Percentiles rank a stretch among this genome's conserved stretches.
Conservation (phyloP, 2,329 filamentous ascomycete species). For the Biscogniauxia sp. region DNA sequence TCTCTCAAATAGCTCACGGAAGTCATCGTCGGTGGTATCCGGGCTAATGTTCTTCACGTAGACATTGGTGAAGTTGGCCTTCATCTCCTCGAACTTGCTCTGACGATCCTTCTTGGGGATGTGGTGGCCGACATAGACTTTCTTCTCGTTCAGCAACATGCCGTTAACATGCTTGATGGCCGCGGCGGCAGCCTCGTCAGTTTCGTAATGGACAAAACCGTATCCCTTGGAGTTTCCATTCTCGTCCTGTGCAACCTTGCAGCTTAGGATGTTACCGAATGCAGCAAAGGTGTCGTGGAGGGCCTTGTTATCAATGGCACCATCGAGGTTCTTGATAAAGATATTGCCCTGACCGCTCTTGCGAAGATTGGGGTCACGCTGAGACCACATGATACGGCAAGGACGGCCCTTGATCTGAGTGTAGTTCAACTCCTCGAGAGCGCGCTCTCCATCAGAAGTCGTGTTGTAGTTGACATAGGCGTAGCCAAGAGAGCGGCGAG, state of each 20-base stretch:
- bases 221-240: constrained; percentile 96
- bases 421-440: constrained; percentile 99
- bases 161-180: constrained; percentile 99
- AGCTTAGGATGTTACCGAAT: constrained; percentile 98
- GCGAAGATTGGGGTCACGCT: constrained; percentile 96
- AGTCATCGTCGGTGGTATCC: constrained; percentile 88
- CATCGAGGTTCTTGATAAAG: constrained; percentile 99
- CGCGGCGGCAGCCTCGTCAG: constrained; percentile 91
- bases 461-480: constrained; percentile 99
- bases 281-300: constrained; percentile 98
- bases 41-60: constrained; percentile 97
- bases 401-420: constrained; percentile 98
- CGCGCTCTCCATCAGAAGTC: constrained; percentile 93
- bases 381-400: constrained; percentile 99
- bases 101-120: constrained; percentile 99
- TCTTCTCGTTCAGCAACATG: constrained; percentile 99
- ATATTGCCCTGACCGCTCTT: constrained; percentile 99
- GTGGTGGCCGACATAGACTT: constrained; percentile 98
- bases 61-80: constrained; percentile 99
- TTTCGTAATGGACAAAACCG: constrained; percentile 99
- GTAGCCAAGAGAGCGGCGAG: constrained; percentile 96
- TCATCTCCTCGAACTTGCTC: constrained; percentile 99
- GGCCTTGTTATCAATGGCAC: constrained; percentile 99
- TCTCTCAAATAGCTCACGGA: constrained; percentile 88
- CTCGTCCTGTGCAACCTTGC: constrained; percentile 99